Evolutionary conservation across 352 stramenopile genomes (phyloP).

Genomic region (Blastocystis sp.): DNA sequence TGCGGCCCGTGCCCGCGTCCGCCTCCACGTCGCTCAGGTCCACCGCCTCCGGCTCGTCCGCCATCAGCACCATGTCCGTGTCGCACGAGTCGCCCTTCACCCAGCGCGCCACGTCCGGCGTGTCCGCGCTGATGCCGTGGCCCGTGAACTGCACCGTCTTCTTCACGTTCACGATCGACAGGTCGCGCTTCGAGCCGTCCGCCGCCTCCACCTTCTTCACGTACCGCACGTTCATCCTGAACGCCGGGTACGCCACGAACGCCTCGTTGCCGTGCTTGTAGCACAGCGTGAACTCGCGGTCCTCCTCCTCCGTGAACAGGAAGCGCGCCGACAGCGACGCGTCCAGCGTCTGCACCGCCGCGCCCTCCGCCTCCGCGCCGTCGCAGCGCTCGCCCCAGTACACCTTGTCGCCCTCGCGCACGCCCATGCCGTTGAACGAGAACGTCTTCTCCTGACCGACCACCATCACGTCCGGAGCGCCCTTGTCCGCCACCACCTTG

Average conservation of each 20-base stretch:
- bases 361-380: background rate
- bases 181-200: background rate
- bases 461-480: conserved; percentile 56
- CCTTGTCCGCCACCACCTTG: conserved; percentile 14
- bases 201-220: background rate
- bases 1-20: background rate
- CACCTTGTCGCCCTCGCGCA: conserved; percentile 13
- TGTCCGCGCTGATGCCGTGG: conserved; percentile 9
- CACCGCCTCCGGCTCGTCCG: background rate
- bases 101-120: conserved; percentile 49
- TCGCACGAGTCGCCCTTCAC: conserved; percentile 58
- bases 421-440: conserved; percentile 57
- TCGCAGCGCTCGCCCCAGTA: conserved; percentile 42
- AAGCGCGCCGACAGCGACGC: conserved; percentile 41
- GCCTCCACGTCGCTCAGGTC: background rate
- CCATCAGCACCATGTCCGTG: conserved; percentile 32
- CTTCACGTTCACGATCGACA: conserved; percentile 53
- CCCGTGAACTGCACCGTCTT: conserved; percentile 60
- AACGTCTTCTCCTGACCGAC: conserved; percentile 46
- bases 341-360: background rate
- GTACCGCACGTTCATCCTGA: conserved; percentile 37
- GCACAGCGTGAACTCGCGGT: conserved; percentile 11
- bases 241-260: conserved; percentile 17
- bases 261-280: conserved; percentile 33
- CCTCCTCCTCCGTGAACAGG: background rate